These are phyloP conservation scores for Camelina hispida DNA, from an alignment of 345 rosid genomes.

Conservation along the genomic window DNA sequence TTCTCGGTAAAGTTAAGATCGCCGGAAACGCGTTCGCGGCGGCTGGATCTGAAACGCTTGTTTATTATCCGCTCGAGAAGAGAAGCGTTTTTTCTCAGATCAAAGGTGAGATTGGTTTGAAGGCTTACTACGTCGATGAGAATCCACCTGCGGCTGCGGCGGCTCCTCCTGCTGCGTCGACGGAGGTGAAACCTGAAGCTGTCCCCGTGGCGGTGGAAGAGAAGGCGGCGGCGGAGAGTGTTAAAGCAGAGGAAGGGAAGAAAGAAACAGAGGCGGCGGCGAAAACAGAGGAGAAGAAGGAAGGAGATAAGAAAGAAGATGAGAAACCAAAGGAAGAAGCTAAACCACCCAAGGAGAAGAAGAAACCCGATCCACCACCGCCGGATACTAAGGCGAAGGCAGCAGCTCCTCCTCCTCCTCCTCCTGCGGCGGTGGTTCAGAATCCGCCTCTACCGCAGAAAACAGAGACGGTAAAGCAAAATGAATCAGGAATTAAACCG, in stretches of 20 bases:
- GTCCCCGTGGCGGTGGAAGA: conserved; percentile 42
- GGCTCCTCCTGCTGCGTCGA: background rate
- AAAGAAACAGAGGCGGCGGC: conserved; percentile 41
- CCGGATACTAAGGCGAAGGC: conserved; percentile 40
- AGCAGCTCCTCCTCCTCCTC: conserved; percentile 33
- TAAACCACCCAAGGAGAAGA: conserved; percentile 46
- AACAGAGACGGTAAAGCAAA: conserved; percentile 47
- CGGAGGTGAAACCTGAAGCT: conserved; percentile 42
- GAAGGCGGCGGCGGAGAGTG: conserved; percentile 40
- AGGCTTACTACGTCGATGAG: conserved; percentile 70
- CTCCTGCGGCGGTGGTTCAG: conserved; percentile 48
- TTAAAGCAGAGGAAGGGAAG: conserved; percentile 41
- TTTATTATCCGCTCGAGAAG: conserved; percentile 86
- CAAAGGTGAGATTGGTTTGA: conserved; percentile 84
- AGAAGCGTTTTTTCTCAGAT: conserved; percentile 88
- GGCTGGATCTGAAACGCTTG: conserved; percentile 67
- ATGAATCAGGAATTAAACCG: conserved; percentile 38
- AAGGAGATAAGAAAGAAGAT: conserved; percentile 45
- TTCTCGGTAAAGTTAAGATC: conserved; percentile 82
- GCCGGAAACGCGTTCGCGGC: conserved; percentile 59
- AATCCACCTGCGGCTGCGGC: conserved; percentile 48
- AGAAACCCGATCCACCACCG: conserved; percentile 37
- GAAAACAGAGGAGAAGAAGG: conserved; percentile 52
- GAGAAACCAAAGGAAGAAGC: conserved; percentile 47
- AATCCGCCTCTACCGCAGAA: conserved; percentile 57